Conservation (phyloP, 148 eudicot species). For the Rhododendron ferrugineum region DNA sequence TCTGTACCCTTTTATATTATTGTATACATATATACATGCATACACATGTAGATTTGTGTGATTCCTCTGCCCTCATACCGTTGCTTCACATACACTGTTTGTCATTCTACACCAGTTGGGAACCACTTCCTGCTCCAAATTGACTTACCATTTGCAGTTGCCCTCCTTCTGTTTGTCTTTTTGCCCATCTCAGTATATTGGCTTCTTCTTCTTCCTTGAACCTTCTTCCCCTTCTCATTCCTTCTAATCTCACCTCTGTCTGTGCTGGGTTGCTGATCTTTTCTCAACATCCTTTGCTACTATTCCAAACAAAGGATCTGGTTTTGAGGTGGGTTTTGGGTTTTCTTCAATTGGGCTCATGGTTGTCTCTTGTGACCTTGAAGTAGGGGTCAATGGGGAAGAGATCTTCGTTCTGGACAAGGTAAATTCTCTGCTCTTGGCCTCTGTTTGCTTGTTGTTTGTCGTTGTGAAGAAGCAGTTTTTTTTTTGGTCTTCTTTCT, state of each 20-base stretch:
- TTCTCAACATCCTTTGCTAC: background rate
- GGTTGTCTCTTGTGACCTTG: constrained; percentile 51
- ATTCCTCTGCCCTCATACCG: constrained; percentile 15
- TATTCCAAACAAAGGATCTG: constrained; percentile 13
- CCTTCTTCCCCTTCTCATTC: background rate
- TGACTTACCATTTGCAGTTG: constrained; percentile 28
- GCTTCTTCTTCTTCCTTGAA: background rate
- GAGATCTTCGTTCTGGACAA: constrained; percentile 70
- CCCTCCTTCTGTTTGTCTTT: constrained; percentile 34
- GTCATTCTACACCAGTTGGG: constrained; percentile 21
- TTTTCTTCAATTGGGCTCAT: constrained; percentile 21
- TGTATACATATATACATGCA: background rate
- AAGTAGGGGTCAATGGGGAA: constrained; percentile 88
- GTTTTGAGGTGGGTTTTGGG: constrained; percentile 25
- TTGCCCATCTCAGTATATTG: constrained; percentile 28
- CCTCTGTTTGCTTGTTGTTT: constrained; percentile 2
- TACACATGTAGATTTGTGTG: background rate
- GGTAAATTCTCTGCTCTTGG: constrained; percentile 33
- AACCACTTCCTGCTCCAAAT: constrained; percentile 12
- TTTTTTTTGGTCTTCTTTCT: background rate
- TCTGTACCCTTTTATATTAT: background rate
- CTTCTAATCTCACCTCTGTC: constrained; percentile 6
- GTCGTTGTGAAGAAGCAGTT: background rate
- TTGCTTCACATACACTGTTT: constrained; percentile 31
- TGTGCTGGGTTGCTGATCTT: constrained; percentile 3